Percentiles rank a stretch among this genome's conserved stretches.
Conservation (phyloP, 306 rosid genomes). For the Cucurbita maxima region DNA sequence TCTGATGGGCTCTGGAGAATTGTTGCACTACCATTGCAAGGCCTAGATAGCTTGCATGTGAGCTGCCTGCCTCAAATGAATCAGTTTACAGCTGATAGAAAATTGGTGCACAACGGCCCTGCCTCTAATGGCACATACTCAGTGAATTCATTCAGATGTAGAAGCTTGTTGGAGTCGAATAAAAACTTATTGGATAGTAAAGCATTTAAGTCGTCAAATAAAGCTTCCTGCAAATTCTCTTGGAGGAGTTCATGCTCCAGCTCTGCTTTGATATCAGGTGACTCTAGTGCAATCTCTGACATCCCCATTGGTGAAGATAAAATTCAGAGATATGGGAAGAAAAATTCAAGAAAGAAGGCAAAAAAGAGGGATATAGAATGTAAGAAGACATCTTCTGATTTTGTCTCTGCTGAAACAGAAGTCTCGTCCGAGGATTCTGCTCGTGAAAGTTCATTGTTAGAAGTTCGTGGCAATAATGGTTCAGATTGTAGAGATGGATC, state of each 20-base stretch:
- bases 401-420: conserved; percentile 30
- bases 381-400: conserved; percentile 35
- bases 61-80: conserved; percentile 36
- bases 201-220: conserved; percentile 38
- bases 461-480: conserved; percentile 28
- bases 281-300: conserved; percentile 22
- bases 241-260: conserved; percentile 16
- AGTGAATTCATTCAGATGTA: conserved; percentile 21
- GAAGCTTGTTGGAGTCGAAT: conserved; percentile 26
- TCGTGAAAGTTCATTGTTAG: conserved; percentile 28
- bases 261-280: conserved; percentile 20
- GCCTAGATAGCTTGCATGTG: conserved; percentile 29
- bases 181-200: conserved; percentile 33
- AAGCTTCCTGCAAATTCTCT: conserved; percentile 29
- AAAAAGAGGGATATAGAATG: conserved; percentile 37
- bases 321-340: conserved; percentile 28
- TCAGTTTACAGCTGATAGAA: conserved; percentile 25
- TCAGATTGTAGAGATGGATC: conserved; percentile 17
- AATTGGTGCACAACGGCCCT: conserved; percentile 23
- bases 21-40: conserved; percentile 32
- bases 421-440: conserved; percentile 27
- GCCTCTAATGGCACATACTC: conserved; percentile 25
- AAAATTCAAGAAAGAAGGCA: conserved; percentile 31
- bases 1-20: conserved; percentile 44
- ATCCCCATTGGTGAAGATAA: conserved; percentile 11